phyloP scores from a whole-genome alignment of 306 rosid genomes.

The Pterocarpus macrocarpus region DNA sequence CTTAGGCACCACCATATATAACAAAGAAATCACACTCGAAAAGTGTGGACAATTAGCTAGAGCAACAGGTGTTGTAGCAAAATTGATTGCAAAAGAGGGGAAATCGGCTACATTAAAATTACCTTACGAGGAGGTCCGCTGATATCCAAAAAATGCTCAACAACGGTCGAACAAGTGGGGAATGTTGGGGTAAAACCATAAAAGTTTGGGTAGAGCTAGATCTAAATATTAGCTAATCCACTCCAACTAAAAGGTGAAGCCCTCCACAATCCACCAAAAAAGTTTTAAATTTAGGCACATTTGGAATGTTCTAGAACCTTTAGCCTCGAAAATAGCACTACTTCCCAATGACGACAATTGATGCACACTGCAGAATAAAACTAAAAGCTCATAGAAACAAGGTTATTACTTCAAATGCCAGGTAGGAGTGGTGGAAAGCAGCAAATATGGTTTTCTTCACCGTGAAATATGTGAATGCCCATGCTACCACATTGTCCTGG shows the following conservation, averaged over 20 bases:
- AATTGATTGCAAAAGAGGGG: not conserved
- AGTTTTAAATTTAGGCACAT: not conserved
- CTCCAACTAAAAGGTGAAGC: constrained; percentile 1
- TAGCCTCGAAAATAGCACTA: not conserved
- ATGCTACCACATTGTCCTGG: no score
- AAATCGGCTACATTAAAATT: not conserved
- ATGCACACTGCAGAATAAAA: not conserved
- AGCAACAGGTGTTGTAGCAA: not conserved
- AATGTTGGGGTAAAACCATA: not conserved
- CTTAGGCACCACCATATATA: not conserved
- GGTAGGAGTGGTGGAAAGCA: no score
- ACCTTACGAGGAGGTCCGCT: not conserved
- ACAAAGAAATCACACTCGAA: not conserved
- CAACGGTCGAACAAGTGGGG: not conserved
- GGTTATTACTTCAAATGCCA: no score
- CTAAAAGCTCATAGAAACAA: not conserved
- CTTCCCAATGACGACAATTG: no score
- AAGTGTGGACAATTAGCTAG: not conserved
- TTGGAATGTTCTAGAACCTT: not conserved
- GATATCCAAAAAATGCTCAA: not conserved
- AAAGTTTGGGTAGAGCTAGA: not conserved
- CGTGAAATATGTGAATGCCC: no score
- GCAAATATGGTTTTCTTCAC: no score
- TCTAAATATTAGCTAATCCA: not conserved
- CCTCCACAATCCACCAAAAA: not conserved